These are phyloP conservation scores for Rhododendron kiyosumense DNA, from an alignment of 148 eudicot genomes.

Conservation along the genomic window DNA sequence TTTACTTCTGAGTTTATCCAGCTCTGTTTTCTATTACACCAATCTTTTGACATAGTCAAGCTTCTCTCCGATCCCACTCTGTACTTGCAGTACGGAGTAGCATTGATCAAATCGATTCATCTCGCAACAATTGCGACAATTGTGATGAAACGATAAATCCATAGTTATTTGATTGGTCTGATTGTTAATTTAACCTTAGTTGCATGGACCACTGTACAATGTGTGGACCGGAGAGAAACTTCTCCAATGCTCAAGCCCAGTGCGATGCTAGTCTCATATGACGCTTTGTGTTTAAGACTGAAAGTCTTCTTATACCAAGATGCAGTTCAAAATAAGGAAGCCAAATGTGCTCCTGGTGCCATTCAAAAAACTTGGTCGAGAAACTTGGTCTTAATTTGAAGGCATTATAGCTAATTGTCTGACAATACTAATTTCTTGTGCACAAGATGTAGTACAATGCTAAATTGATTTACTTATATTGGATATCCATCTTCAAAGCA, in stretches of 20 bases:
- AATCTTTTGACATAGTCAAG: background rate
- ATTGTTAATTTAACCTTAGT: background rate
- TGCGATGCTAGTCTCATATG: background rate
- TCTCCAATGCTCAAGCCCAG: background rate
- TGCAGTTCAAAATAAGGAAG: no score
- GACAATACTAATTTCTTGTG: background rate
- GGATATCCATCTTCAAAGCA: background rate
- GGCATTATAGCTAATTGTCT: background rate
- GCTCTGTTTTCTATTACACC: background rate
- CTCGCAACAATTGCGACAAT: background rate
- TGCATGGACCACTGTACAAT: no score
- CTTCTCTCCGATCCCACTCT: background rate
- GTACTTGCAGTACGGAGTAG: background rate
- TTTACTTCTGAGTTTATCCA: background rate
- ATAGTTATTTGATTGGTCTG: background rate
- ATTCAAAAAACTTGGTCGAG: no score
- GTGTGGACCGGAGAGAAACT: background rate
- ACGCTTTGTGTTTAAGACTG: background rate
- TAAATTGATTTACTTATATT: no score
- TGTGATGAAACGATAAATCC: background rate
- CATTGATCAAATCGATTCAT: background rate
- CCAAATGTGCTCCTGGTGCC: no score
- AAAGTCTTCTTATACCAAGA: no score
- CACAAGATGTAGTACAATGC: background rate
- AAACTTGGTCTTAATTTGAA: no score